Conservation (phyloP, 495 filamentous ascomycete species). For the Tetracladium setigerum region DNA sequence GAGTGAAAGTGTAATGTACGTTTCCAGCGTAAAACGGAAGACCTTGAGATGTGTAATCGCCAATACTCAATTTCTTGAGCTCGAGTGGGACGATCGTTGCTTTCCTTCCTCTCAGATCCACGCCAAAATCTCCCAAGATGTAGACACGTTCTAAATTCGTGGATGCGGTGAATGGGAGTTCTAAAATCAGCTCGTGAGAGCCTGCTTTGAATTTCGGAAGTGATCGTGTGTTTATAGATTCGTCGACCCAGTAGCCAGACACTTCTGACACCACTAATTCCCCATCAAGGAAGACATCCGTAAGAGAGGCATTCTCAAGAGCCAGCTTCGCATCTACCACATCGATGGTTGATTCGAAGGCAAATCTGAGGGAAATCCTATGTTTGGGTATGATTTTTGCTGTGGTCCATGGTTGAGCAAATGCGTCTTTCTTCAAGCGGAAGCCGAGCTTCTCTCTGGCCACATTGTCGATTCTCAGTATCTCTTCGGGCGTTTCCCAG, state of each 20-base stretch:
- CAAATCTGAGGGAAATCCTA: conserved; percentile 2
- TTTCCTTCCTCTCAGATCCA: conserved; percentile 3
- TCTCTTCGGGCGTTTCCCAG: conserved; percentile 10
- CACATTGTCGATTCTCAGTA: conserved; percentile 22
- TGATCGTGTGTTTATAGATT: conserved; percentile 12
- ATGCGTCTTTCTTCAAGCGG: conserved; percentile 13
- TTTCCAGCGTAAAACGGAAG: conserved; percentile 24
- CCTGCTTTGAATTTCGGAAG: conserved; percentile 13
- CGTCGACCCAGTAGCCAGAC: conserved; percentile 20
- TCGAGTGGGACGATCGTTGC: conserved; percentile 4
- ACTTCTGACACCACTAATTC: neutral
- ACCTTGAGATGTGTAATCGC: conserved; percentile 13
- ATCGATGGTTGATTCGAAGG: conserved; percentile 6
- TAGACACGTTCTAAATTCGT: conserved; percentile 24
- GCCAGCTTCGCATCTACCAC: conserved; percentile 8
- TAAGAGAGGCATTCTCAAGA: conserved; percentile 11
- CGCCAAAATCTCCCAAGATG: conserved; percentile 17
- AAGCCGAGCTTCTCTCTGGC: conserved; percentile 11
- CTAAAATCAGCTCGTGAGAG: conserved; percentile 5
- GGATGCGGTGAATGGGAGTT: conserved; percentile 14
- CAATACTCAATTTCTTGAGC: conserved; percentile 5
- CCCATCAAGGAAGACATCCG: conserved; percentile 10
- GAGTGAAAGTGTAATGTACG: conserved; percentile 14
- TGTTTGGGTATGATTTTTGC: conserved; percentile 9
- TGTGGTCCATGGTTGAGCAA: conserved; percentile 19